These are phyloP conservation scores for Skeletonema menzelii DNA, from an alignment of 108 stramenopile genomes.

Conservation along the genomic window DNA sequence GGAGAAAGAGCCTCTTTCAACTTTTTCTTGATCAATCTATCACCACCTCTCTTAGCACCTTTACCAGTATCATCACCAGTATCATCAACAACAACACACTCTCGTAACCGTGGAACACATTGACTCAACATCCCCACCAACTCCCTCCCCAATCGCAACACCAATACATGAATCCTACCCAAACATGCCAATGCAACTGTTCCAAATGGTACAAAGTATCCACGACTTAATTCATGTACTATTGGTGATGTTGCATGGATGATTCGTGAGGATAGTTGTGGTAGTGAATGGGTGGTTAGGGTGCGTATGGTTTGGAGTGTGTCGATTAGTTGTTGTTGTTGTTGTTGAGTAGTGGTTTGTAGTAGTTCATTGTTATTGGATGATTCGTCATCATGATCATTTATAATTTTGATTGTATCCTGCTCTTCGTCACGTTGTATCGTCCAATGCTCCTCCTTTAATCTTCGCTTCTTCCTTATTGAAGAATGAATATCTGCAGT, in stretches of 20 bases:
- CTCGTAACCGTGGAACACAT: constrained; percentile 7
- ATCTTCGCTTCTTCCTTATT: background rate
- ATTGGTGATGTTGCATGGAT: constrained; percentile 58
- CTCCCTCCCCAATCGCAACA: constrained; percentile 36
- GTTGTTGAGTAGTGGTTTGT: too few species aligned
- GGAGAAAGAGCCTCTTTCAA: constrained; percentile 7
- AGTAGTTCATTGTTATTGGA: too few species aligned
- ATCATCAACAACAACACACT: background rate
- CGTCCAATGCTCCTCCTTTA: constrained; percentile 37
- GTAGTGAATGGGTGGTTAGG: constrained; percentile 24
- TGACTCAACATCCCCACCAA: constrained; percentile 18
- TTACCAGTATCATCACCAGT: background rate
- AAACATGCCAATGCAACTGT: constrained; percentile 59
- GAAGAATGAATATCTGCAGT: background rate
- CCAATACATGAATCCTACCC: constrained; percentile 24
- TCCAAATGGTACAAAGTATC: constrained; percentile 76
- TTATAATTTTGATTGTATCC: background rate
- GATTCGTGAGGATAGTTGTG: constrained; percentile 59
- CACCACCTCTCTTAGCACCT: too few species aligned
- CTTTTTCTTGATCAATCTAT: background rate
- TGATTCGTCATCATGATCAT: background rate
- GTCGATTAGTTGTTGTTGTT: constrained; percentile 7
- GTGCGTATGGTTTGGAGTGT: constrained; percentile 6
- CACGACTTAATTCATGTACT: constrained; percentile 59
- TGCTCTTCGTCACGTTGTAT: constrained; percentile 5